These are phyloP conservation scores for Ogataea hybrid DNA, from an alignment of 1,139 yeast genomes.

Conservation along the genomic window DNA sequence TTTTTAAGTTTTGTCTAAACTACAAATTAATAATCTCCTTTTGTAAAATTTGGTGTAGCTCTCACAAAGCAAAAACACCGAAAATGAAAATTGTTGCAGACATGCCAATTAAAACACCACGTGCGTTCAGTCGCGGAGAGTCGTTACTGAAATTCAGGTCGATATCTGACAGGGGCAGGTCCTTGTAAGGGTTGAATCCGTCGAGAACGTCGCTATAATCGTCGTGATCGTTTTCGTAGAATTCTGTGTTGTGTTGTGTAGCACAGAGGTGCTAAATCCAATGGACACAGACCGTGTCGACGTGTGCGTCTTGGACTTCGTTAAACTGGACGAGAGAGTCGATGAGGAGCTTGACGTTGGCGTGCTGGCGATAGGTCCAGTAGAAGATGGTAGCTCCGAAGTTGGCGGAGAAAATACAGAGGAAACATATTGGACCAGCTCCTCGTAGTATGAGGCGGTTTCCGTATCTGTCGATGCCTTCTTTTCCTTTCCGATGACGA, in stretches of 20 bases:
- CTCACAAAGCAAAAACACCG: slow-evolving; percentile 18
- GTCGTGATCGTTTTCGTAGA: slow-evolving; percentile 1
- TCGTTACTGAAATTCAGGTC: slow-evolving; percentile 20
- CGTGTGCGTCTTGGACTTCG: background rate
- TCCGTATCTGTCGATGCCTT: background rate
- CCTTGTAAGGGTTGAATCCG: slow-evolving; percentile 22
- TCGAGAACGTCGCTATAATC: background rate
- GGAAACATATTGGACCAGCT: slow-evolving; percentile 12
- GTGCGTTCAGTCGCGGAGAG: slow-evolving; percentile 9
- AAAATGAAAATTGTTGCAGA: slow-evolving; percentile 14
- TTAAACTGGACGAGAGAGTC: background rate
- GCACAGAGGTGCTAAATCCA: slow-evolving; percentile 4
- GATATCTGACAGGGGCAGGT: slow-evolving; percentile 21
- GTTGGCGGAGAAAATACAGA: slow-evolving; percentile 9
- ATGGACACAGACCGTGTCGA: slow-evolving; percentile 1
- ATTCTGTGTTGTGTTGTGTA: slow-evolving; percentile 1
- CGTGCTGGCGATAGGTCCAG: background rate
- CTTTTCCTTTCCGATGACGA: slow-evolving; percentile 7
- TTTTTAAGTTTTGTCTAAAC: slow-evolving; percentile 1
- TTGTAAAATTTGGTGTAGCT: background rate
- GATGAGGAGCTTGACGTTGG: background rate
- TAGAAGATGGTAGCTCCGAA: slow-evolving; percentile 4
- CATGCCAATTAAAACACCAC: slow-evolving; percentile 12
- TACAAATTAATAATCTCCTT: slow-evolving; percentile 5
- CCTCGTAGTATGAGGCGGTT: slow-evolving; percentile 8